Base-by-base conservation (phyloP, 208 protist genomes). In the Spongospora subterranea region DNA sequence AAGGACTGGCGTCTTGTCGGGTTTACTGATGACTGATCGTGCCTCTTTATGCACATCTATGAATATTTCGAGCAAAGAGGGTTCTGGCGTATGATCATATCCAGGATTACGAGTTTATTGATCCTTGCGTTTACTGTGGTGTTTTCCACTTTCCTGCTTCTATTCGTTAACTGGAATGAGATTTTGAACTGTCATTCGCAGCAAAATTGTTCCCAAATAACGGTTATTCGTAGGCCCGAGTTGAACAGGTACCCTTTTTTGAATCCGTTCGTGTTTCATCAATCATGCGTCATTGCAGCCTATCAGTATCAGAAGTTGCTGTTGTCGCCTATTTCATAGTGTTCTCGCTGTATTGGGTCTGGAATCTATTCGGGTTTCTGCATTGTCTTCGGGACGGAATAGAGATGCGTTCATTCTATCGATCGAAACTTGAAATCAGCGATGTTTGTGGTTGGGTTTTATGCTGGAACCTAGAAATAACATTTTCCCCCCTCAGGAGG, bases 91-190 rank as follows among this genome's bases (percentile, higher is more conserved):
- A 82, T 82, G 71, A 35, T 43, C 17, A 35, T 82, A 6, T 39
- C 71, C n/a, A 6, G 71, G 6, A 82, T 82, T 39, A 43, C 40
- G 17, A 82, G 71, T n/a, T n/a, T 82, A n/a, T n/a, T 82, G n/a
- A 82, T n/a, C 17, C 40, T 82, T 6, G n/a, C 71, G 17, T 82
- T 82, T n/a, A 82, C 71, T 43, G 40, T 82, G 6, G 35, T 82
- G n/a, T 82, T 82, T n/a, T 82, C 71, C 35, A 82, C 71, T 35
- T 82, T 82, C 71, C 71, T 82, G 71, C n/a, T 82, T 6, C 71
- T 82, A 20, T 82, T 45, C 71, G 71, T 82, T 35, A 43, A 82
- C 40, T 82, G 71, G 71, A 82, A 82, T n/a, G 71, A 82, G 35
- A 20, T 82, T 20, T n/a, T 82, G 17, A 82, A 82, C 71, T 82